Base-by-base conservation (phyloP, 2,329 filamentous ascomycete genomes). In the Scolecobasidium constrictum region DNA sequence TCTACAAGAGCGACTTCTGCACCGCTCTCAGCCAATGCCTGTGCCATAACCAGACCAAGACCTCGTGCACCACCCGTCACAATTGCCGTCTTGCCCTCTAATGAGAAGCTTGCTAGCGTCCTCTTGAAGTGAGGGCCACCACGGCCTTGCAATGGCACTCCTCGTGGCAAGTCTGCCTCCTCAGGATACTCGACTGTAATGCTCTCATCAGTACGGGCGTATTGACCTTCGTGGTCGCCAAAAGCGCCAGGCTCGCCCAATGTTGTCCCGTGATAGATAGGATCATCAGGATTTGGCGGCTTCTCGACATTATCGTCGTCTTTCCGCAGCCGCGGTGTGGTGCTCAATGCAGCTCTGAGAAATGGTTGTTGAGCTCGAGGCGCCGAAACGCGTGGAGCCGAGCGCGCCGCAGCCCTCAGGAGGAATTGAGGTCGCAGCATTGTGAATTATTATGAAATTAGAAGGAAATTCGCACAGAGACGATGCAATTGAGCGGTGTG, bases 11-110 rank as follows among this genome's bases (percentile, higher is more conserved):
- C 90, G 48, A 95, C 72, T 60, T 94, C 81, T 7, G 86, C 84
- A 41, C 90, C 90, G 42, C 84, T 92, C 42, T 86, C 81, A 42
- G 94, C 83, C 63, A 94, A 77, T 37, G 84, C 87, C 67, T 94
- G 87, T 40, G 83, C 84, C 83, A 96, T 95, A 52, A 93, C 87
- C 47, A 95, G 69, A 31, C 90, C 90, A 45, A 96, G 65, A 5
- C 90, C 90, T 57, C 88, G 74, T 19, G 90, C 90, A 57, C 88
- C 90, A 41, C 90, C 90, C 1, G 90, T 96, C 31, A 96, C 83
- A 33, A 95, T 71, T 37, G 78, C 86, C 6, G 88, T 83, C 56
- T 81, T 82, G 47, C 79, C 83, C 58, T 94, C 83, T 23, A 96
- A 75, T 6, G 86, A 90, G 67, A 95, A 96, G 35, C 78, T 78